Conservation (phyloP, 768 basidiomycete genomes). For the Lactarius indigo region DNA sequence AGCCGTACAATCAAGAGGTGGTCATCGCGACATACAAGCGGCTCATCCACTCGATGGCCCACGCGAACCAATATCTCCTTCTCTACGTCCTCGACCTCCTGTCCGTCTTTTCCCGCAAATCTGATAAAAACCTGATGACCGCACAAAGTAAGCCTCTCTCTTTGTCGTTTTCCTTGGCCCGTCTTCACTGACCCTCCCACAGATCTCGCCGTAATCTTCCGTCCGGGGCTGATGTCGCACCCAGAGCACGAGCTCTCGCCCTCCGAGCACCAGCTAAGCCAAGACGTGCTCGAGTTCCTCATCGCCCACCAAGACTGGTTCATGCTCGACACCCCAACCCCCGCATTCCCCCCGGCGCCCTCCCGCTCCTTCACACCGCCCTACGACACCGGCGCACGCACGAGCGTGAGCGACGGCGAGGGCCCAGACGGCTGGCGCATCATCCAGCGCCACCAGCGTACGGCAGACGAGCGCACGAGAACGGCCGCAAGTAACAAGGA, state of each 20-base stretch:
- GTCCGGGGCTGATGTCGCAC: conserved; percentile 90
- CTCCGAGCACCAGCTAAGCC: conserved; percentile 80
- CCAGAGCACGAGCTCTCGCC: conserved; percentile 84
- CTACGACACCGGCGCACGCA: conserved; percentile 25
- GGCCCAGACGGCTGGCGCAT: conserved; percentile 34
- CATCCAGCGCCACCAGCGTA: conserved; percentile 21
- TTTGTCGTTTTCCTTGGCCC: neutral
- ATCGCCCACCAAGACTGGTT: conserved; percentile 98
- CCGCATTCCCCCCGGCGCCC: conserved; percentile 30
- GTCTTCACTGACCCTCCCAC: neutral
- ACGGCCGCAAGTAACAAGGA: too few relatives aligned
- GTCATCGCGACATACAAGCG: conserved; percentile 77
- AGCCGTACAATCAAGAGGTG: conserved; percentile 64
- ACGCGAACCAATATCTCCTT: conserved; percentile 90
- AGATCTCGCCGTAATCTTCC: conserved; percentile 98
- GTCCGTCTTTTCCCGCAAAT: conserved; percentile 89
- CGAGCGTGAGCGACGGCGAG: conserved; percentile 38
- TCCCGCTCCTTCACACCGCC: conserved; percentile 22
- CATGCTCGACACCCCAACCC: conserved; percentile 80
- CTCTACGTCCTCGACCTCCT: conserved; percentile 95
- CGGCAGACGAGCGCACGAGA: neutral
- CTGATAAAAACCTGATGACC: conserved; percentile 93
- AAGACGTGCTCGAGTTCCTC: conserved; percentile 89
- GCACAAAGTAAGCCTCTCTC: conserved; percentile 69
- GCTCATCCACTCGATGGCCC: conserved; percentile 81